Evolutionary conservation across 2,329 filamentous ascomycete genomes (phyloP), one percentile per base, ranked within the genome.

Genomic region (Cladobotryum protrusum): DNA sequence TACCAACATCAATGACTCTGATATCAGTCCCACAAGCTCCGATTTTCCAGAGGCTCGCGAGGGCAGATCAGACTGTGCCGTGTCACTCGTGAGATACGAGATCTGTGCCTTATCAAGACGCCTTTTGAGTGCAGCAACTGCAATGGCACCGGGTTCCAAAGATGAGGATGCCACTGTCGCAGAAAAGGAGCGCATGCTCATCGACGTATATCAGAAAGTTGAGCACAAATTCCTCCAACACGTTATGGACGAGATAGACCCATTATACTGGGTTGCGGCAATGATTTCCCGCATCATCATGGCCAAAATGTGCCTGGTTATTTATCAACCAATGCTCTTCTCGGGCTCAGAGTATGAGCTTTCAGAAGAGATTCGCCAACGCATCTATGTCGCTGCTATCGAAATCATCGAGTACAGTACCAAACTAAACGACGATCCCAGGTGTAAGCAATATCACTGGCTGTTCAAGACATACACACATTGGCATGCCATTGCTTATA

Each of bases 281-380:
- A 86, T 85, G 24, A 74, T 88, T 19, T 77, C 81, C 3, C 79
- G 86, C 9, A 73, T 92, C 32, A 82, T 91, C 54, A 79, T 90
- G 68, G 83, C 83, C 43, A 92, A 90, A 67, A 82, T 90, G 72
- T 88, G 84, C 70, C 74, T 93, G 34, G 77, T 90, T 52, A 77
- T 89, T 2, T 87, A 92, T 59, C 83, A 92, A 57, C 86, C 87
- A 0, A 76, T 85, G 59, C 81, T 86, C 32, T 78, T 82, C 46
- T 75, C 76, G 33, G 77, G 81, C 20, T 73, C 76, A 9, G 75
- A 74, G n/a, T 66, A 72, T 8, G 74, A 73, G 20, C 71, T 86
- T 7, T 77, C 81, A 0, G 74, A 79, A 45, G 82, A 83, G 43
- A 79, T 81, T 8, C 80, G 82, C 50, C 79, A 89, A 54, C 82